A percentile compares a stretch with the other conserved stretches of the same genome.
phyloP scores from a whole-genome alignment of 352 stramenopile species.

The Elongisporangium anandrum region DNA sequence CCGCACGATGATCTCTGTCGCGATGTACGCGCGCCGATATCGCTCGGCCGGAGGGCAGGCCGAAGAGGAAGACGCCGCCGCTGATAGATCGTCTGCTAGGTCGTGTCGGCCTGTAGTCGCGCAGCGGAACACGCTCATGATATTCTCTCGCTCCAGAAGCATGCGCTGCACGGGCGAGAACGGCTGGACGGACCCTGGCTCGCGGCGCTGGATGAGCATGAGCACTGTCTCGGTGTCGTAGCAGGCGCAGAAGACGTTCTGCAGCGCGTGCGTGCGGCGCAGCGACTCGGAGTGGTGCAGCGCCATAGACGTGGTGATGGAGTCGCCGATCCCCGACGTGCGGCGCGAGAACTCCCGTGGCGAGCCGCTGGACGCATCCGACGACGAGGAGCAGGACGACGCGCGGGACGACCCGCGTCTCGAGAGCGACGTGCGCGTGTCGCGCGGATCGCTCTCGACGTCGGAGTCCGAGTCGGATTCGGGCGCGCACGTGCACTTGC shows the following conservation, averaged over 20 bases:
- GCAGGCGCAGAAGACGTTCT: slow-evolving; percentile 76
- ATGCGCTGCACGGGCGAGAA: slow-evolving; percentile 68
- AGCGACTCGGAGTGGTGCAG: slow-evolving; percentile 71
- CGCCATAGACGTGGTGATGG: slow-evolving; percentile 58
- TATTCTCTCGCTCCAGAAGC: slow-evolving; percentile 52
- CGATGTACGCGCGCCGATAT: slow-evolving; percentile 52
- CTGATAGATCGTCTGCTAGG: not conserved
- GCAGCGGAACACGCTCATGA: slow-evolving; percentile 59
- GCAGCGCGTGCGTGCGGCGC: slow-evolving; percentile 45
- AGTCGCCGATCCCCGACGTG: slow-evolving; percentile 40
- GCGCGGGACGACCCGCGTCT: slow-evolving; percentile 3
- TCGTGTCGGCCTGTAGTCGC: slow-evolving; percentile 29
- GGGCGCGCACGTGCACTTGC: slow-evolving; percentile 64
- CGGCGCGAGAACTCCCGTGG: slow-evolving; percentile 23
- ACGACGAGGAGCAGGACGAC: slow-evolving; percentile 2
- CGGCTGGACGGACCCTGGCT: slow-evolving; percentile 17
- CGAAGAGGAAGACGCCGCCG: not conserved
- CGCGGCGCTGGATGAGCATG: slow-evolving; percentile 46
- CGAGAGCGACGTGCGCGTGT: not conserved
- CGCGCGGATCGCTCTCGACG: slow-evolving; percentile 29
- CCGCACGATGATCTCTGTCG: slow-evolving; percentile 66
- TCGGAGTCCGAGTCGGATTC: slow-evolving; percentile 77
- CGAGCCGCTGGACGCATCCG: slow-evolving; percentile 22
- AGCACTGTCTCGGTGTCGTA: slow-evolving; percentile 74
- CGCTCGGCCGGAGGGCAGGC: slow-evolving; percentile 19